Evolutionary conservation across 2,329 filamentous ascomycete species (phyloP), one percentile per base, ranked within the genome.

Genomic region (Colletotrichum cordylinicola): DNA sequence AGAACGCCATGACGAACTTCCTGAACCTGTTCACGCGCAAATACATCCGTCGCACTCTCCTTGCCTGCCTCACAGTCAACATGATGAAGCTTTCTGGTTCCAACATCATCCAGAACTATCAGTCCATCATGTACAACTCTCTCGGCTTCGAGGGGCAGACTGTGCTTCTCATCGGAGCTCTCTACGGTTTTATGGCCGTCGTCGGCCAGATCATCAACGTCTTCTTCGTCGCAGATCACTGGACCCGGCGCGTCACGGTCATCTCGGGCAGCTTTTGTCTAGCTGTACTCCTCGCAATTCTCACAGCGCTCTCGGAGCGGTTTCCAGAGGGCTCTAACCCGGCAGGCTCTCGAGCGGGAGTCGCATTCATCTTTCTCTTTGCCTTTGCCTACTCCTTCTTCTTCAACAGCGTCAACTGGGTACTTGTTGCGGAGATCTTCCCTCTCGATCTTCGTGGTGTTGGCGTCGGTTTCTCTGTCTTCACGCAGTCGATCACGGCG

Each of bases 111-210:
- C 82, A 84, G 66, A 84, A 83, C 75, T 84, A 81, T 72, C 82
- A 84, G 60, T 79, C 74, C 4, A 75, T 84, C n/a, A 77, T 84
- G 43, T 84, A 85, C 62, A 84, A 85, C 75, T 84, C 86, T 27
- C 83, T 90, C 67, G 87, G 86, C 77, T 87, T 88, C 27, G 86
- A 87, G 71, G 87, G 87, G 79, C 85, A 85, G 75, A 84, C 85
- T 8, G 84, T 87, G 29, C 82, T 89, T 5, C 82, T 90, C 18
- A 89, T 88, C 31, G 87, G 87, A 68, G 88, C 87, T 13, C 85
- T 85, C 21, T 84, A 84, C n/a, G 83, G 82, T 10, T 78, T 83
- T 27, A 84, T 83, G 81, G 82, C 79, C 0, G 67, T 83, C 13
- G 73, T 82, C 4, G 82, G 82, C 2, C 81, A 82, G 52, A 73